Percentiles rank a stretch among this genome's conserved stretches.
These are phyloP conservation scores for Pythium aristosporum DNA, from an alignment of 352 stramenopile genomes.

Conservation along the genomic window DNA sequence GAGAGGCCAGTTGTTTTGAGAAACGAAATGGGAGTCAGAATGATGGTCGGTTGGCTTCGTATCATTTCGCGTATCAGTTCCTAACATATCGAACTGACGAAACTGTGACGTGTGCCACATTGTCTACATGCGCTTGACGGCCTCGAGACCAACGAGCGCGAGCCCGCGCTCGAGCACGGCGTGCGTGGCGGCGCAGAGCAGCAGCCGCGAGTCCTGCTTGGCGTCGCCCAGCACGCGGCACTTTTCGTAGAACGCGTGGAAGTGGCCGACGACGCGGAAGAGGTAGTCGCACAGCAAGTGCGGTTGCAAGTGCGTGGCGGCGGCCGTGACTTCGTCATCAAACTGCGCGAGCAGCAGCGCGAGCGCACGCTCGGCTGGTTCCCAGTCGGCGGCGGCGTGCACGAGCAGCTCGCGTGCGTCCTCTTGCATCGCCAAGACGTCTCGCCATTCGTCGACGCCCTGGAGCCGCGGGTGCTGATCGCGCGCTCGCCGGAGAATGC, in stretches of 20 bases:
- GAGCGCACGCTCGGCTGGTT: constrained; percentile 62
- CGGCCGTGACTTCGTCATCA: constrained; percentile 63
- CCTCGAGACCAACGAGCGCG: constrained; percentile 63
- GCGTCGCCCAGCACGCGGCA: constrained; percentile 69
- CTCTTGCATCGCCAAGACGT: constrained; percentile 26
- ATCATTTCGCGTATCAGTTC: background rate
- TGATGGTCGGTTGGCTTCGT: constrained; percentile 11
- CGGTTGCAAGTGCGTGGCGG: constrained; percentile 61
- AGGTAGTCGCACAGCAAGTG: constrained; percentile 84
- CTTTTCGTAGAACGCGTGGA: constrained; percentile 83
- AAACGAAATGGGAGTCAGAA: constrained; percentile 2
- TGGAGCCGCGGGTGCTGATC: constrained; percentile 23
- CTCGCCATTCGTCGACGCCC: constrained; percentile 31
- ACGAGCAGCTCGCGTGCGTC: constrained; percentile 39
- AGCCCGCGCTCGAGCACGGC: constrained; percentile 64
- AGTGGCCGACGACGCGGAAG: constrained; percentile 73
- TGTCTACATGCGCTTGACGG: constrained; percentile 74
- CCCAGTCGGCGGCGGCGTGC: constrained; percentile 52
- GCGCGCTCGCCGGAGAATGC: constrained; percentile 65
- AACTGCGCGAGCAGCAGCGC: constrained; percentile 78
- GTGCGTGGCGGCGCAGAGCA: constrained; percentile 76
- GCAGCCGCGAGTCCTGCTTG: constrained; percentile 62
- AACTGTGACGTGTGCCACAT: background rate
- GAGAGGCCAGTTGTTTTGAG: constrained; percentile 15
- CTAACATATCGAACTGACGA: constrained; percentile 5